Conservation (phyloP, 2,329 filamentous ascomycete genomes). For the Colletotrichum sojae region DNA sequence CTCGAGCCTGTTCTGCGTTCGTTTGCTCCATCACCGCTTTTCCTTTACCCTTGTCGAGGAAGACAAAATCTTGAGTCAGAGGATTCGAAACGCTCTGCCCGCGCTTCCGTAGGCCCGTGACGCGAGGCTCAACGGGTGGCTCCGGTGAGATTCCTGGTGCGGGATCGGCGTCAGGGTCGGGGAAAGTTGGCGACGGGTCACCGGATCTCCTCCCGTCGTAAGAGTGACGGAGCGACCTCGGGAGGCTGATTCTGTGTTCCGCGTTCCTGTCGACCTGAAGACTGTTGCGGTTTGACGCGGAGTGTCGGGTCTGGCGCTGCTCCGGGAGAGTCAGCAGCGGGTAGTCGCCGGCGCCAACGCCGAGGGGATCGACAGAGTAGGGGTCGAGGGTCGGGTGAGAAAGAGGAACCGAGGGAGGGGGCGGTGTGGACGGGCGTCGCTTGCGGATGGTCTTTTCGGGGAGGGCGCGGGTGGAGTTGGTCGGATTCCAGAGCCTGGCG, state of each 20-base stretch:
- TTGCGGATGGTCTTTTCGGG: slow-evolving; percentile 50
- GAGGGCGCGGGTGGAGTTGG: slow-evolving; percentile 69
- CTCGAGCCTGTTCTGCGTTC: slow-evolving; percentile 51
- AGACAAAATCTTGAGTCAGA: slow-evolving; percentile 32
- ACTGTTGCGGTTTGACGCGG: slow-evolving; percentile 61
- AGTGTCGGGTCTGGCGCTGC: slow-evolving; percentile 62
- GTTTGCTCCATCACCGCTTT: slow-evolving; percentile 62
- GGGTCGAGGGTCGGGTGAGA: slow-evolving; percentile 58
- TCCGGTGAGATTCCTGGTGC: slow-evolving; percentile 31
- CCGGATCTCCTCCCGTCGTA: slow-evolving; percentile 64
- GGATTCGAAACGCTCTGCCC: slow-evolving; percentile 49
- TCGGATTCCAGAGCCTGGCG: slow-evolving; percentile 72
- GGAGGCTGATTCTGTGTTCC: slow-evolving; percentile 67
- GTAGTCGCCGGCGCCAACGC: slow-evolving; percentile 60
- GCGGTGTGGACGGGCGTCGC: slow-evolving; percentile 68
- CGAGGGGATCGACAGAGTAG: slow-evolving; percentile 54
- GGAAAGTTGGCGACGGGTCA: slow-evolving; percentile 48
- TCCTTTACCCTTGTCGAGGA: slow-evolving; percentile 65
- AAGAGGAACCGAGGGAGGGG: slow-evolving; percentile 66
- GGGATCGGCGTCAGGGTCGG: slow-evolving; percentile 40
- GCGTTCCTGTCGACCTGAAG: slow-evolving; percentile 65
- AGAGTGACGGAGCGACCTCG: slow-evolving; percentile 67
- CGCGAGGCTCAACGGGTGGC: slow-evolving; percentile 34
- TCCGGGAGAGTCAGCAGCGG: slow-evolving; percentile 67
- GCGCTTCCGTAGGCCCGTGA: slow-evolving; percentile 46